These are phyloP conservation scores for Populus trichocarpa DNA, from an alignment of 441 rosid species.

Conservation along the genomic window DNA sequence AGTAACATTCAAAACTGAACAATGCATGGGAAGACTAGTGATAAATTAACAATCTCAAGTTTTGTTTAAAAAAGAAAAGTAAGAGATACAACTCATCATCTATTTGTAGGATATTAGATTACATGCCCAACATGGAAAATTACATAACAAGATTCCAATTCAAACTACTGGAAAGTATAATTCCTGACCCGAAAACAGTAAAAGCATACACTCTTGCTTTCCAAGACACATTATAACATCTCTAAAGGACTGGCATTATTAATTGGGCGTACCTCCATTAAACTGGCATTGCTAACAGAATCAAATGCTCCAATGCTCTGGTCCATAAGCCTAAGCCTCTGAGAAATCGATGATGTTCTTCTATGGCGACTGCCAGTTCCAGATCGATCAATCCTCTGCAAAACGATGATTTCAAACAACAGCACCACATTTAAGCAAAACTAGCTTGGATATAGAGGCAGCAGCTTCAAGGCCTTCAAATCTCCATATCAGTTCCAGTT, in stretches of 20 bases:
- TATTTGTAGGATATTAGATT: too few relatives aligned
- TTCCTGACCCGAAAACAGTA: background rate
- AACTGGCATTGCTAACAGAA: slow-evolving; percentile 72
- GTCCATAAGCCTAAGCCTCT: slow-evolving; percentile 63
- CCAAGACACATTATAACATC: background rate
- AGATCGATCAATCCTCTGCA: slow-evolving; percentile 78
- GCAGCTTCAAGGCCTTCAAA: background rate
- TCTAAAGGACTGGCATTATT: background rate
- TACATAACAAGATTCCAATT: background rate
- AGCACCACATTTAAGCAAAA: background rate
- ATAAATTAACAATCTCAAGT: background rate
- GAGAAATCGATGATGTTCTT: slow-evolving; percentile 61
- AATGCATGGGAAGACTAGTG: background rate
- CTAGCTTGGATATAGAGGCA: background rate
- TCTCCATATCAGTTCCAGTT: background rate
- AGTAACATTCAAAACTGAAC: background rate
- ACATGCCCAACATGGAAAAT: background rate
- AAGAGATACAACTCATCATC: background rate
- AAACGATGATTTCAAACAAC: slow-evolving; percentile 20
- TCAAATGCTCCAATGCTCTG: slow-evolving; percentile 49
- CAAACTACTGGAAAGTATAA: background rate
- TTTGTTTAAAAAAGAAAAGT: background rate
- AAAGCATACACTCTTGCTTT: background rate
- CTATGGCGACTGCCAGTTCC: slow-evolving; percentile 76
- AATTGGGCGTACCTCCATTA: slow-evolving; percentile 70